Conservation (phyloP, 202 grass and related monocot species). For the Setaria italica region DNA sequence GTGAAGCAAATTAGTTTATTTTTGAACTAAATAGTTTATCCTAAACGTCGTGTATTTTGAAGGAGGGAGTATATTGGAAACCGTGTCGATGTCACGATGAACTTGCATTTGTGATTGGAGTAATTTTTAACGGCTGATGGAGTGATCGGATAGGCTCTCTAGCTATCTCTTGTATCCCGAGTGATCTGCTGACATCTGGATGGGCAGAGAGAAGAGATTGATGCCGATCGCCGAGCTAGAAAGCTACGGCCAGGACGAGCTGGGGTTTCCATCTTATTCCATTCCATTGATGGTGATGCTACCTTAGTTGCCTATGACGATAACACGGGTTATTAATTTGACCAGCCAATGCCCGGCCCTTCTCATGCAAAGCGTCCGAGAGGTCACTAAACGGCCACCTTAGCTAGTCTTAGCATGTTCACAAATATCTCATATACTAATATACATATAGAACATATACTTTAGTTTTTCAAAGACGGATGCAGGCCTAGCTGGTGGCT, state of each 20-base stretch:
- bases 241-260: background rate
- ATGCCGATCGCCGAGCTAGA: background rate
- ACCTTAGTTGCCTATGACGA: slow-evolving; percentile 39
- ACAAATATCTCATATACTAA: slow-evolving; percentile 52
- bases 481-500: background rate
- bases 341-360: slow-evolving; percentile 33
- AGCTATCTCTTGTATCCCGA: slow-evolving; percentile 1
- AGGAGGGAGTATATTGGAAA: too few species aligned
- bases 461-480: slow-evolving; percentile 7
- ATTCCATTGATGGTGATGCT: background rate
- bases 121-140: background rate
- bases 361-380: slow-evolving; percentile 45
- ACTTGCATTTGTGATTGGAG: background rate
- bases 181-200: slow-evolving; percentile 40
- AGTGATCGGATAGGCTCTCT: slow-evolving; percentile 28
- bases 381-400: slow-evolving; percentile 37
- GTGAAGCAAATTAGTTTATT: too few species aligned
- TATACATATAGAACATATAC: background rate
- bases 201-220: slow-evolving; percentile 1
- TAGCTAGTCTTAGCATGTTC: slow-evolving; percentile 6
- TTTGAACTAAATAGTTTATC: too few species aligned
- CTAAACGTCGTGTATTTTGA: too few species aligned
- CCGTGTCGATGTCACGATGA: background rate
- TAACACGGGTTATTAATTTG: slow-evolving; percentile 48
- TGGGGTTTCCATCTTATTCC: background rate